Conservation (phyloP, 805 yeast species). For the Starmerella powellii region DNA sequence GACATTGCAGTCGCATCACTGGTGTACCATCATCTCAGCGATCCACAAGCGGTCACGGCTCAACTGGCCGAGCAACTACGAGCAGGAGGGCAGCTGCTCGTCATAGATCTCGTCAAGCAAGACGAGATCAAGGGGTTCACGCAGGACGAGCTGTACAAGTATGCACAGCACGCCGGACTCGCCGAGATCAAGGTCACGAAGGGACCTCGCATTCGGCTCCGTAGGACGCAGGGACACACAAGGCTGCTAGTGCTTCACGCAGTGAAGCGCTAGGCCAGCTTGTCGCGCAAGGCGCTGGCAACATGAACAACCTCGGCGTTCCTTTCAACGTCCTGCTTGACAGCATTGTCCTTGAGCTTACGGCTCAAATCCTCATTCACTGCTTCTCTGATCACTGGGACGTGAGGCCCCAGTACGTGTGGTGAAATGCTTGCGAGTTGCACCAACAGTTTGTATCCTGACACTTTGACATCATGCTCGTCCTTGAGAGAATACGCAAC, state of each 20-base stretch:
- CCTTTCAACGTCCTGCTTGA: constrained; percentile 41
- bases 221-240: constrained; percentile 2
- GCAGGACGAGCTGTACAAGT: not conserved
- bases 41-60: not conserved
- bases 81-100: constrained; percentile 8
- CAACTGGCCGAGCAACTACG: not conserved
- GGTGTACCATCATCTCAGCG: constrained; percentile 15
- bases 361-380: constrained; percentile 35
- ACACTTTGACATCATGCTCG: constrained; percentile 46
- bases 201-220: constrained; percentile 13
- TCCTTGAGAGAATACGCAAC: constrained; percentile 46
- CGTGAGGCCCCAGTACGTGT: constrained; percentile 1
- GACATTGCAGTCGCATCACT: constrained; percentile 13
- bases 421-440: constrained; percentile 26
- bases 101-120: constrained; percentile 6
- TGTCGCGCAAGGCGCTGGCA: not conserved
- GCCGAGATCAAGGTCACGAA: not conserved
- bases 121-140: constrained; percentile 8
- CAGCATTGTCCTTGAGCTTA: constrained; percentile 47
- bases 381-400: constrained; percentile 26
- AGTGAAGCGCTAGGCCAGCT: not conserved
- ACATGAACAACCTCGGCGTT: constrained; percentile 4
- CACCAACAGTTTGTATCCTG: constrained; percentile 38
- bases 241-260: constrained; percentile 4
- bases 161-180: constrained; percentile 1